Base-by-base conservation (phyloP, 2,329 filamentous ascomycete species). In the Fusarium goolgardi region DNA sequence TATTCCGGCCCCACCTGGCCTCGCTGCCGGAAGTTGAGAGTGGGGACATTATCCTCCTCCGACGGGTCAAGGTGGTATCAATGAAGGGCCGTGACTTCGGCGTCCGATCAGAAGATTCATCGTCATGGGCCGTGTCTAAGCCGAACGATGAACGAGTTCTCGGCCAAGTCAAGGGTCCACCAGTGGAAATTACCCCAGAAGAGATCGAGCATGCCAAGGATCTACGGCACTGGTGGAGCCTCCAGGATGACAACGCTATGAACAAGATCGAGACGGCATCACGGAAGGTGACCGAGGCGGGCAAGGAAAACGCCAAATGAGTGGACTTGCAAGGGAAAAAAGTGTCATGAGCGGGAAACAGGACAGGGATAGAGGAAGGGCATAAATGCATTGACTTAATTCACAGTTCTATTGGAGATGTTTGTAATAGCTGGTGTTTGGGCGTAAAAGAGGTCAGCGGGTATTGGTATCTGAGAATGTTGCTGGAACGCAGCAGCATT, bases 121-220 rank as follows among this genome's bases (percentile, higher is more conserved):
- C 86, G 18, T 84, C 85, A 55, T 90, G 88, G 85, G 88, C 86
- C 3, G 86, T 90, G 5, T 89, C 87, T 65, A 85, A 88, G 68
- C 76, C 78, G 39, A 76, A 76, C 5, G 76, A 78, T 45, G 72
- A 75, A 53, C 75, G 78, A 57, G 73, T 75, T 71, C 76, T 82
- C 43, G 79, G 84, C 41, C 84, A 90, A 77, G 84, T 90, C 53
- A 84, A 82, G 63, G 88, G 87, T 1, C 85, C 86, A 54, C 87
- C 87, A 1, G 82, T 90, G 21, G 88, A 90, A 76, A 81, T 85
- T 63, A 80, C 79, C 29, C 78, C 81, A 16, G 78, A 76, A 29
- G 88, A 89, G 76, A 78, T 78, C 50, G 78, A 77, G 29, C 84
- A 87, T 67, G 82, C 85, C 55, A 74, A 73, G 45, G 78, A 80